Conservation (phyloP, 1,139 yeast genomes). For the Pichia sp. region DNA sequence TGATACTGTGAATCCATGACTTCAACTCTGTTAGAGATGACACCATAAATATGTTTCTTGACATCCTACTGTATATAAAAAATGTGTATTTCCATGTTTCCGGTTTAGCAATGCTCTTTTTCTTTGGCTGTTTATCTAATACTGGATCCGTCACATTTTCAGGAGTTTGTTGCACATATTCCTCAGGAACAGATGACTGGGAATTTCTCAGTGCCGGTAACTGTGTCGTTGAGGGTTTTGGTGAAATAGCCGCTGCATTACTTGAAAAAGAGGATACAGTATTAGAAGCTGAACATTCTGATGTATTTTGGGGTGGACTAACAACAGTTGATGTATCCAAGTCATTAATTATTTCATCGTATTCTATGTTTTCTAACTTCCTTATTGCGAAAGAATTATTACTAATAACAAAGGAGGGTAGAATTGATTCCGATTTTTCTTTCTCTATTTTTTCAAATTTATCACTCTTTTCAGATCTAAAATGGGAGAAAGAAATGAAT, state of each 20-base stretch:
- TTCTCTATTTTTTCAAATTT: background rate
- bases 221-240: background rate
- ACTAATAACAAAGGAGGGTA: slow-evolving; percentile 26
- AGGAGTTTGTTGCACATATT: background rate
- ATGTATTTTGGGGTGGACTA: background rate
- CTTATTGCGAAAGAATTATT: slow-evolving; percentile 36
- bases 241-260: background rate
- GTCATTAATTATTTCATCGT: slow-evolving; percentile 24
- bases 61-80: slow-evolving; percentile 36
- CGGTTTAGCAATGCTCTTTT: background rate
- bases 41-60: slow-evolving; percentile 34
- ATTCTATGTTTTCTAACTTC: slow-evolving; percentile 22
- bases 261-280: background rate
- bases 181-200: background rate
- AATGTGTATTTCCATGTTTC: slow-evolving; percentile 25
- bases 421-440: slow-evolving; percentile 9
- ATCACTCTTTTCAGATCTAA: slow-evolving; percentile 11
- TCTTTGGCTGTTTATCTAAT: background rate
- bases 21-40: slow-evolving; percentile 37
- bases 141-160: background rate
- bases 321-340: background rate
- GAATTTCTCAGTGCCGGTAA: background rate
- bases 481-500: slow-evolving; percentile 14
- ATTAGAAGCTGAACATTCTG: background rate
- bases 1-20: slow-evolving; percentile 56